Base-by-base conservation (phyloP, 169 alveolate genomes). In the Cryptosporidium canis region DNA sequence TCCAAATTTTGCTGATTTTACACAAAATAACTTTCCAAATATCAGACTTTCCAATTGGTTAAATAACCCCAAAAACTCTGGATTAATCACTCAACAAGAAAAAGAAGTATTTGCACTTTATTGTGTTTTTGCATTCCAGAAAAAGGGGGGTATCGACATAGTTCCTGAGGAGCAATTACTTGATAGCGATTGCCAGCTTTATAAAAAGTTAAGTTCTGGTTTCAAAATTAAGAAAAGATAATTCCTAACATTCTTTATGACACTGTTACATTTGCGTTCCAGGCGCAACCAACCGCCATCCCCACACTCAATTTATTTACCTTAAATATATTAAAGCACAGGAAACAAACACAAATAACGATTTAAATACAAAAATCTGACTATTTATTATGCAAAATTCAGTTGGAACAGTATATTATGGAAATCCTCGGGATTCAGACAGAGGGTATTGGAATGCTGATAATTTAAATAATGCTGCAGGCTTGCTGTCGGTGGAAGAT, bases 1-100 rank as follows among this genome's bases (percentile, higher is more conserved):
- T 39, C 92, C 90, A 39, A 56, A 43, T 70, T 83, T 90, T 21
- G 63, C 53, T 29, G 64, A 77, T n/a, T 77, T 41, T n/a, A 61
- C 66, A 37, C 48, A 27, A 9, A 44, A 58, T 12, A 55, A 77
- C 53, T 77, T 58, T 35, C 87, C 87, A 39, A 77, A 77, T 55
- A 39, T 77, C 44, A 77, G 87, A 41, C 21, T 77, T 39, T 77
- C 87, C 7, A 77, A 55, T 58, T 77, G 87, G 87, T 24, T 77
- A 77, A 77, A 58, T 24, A 77, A 77, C 55, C 77, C 87, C 4
- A 77, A 55, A 12, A 27, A 77, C 24, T 55, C 87, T n/a, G 37
- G 64, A 18, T 39, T 63, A 44, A 41, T 77, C 3, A 77, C 87
- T 24, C 87, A 56, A 18, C 77, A 58, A 1, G 87, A 77, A 39